Conservation (phyloP, 2,329 filamentous ascomycete genomes). For the Gnomoniopsis smithogilvyi region DNA sequence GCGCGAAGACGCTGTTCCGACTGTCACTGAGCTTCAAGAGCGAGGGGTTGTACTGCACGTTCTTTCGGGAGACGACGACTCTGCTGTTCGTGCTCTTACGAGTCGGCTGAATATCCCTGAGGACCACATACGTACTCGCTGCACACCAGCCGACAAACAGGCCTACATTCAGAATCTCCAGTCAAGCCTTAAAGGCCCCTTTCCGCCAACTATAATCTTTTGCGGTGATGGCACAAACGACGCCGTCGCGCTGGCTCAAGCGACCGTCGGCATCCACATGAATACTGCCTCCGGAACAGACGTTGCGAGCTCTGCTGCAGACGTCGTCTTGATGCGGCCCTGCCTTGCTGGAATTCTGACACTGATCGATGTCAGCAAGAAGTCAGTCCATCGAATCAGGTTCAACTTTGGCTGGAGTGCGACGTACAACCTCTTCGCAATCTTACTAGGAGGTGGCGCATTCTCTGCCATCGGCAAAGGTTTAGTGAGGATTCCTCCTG, state of each 20-base stretch:
- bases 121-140: conserved; percentile 37
- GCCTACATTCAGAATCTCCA: conserved; percentile 40
- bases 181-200: background rate
- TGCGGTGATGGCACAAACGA: conserved; percentile 80
- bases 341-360: conserved; percentile 52
- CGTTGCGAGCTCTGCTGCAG: conserved; percentile 63
- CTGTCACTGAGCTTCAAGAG: conserved; percentile 33
- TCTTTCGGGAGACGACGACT: conserved; percentile 51
- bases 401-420: conserved; percentile 72
- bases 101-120: conserved; percentile 35
- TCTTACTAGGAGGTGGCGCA: conserved; percentile 64
- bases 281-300: conserved; percentile 52
- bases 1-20: conserved; percentile 37
- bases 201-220: conserved; percentile 55
- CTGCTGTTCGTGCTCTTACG: conserved; percentile 41
- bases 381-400: conserved; percentile 45
- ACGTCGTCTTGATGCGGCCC: conserved; percentile 64
- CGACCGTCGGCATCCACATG: conserved; percentile 70
- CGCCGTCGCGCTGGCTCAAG: conserved; percentile 67
- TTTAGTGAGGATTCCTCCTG: conserved; percentile 46
- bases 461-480: conserved; percentile 41
- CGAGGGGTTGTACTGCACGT: conserved; percentile 43
- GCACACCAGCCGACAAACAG: conserved; percentile 44
- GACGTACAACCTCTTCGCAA: conserved; percentile 67
- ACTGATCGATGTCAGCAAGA: conserved; percentile 51